Evolutionary conservation across 164 flowering plant genomes (phyloP).

Genomic region (Santalum album): DNA sequence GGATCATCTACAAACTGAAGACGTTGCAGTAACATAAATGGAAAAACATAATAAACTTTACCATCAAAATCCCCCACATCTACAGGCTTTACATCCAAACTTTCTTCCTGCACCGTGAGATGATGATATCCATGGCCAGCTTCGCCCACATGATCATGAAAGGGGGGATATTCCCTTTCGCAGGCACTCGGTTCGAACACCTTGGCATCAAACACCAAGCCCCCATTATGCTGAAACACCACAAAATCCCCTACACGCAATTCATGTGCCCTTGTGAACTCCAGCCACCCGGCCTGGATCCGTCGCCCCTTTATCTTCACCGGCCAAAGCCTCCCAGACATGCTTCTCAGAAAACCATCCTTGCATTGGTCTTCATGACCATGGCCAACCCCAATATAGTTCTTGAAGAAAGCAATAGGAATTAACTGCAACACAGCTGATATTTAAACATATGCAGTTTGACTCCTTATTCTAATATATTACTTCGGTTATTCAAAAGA

Average conservation of each 20-base stretch:
- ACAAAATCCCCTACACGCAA: conserved; percentile 15
- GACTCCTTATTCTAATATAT: too few species aligned
- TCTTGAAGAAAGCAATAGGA: conserved; percentile 4
- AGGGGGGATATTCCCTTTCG: conserved; percentile 7
- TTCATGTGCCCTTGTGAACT: conserved; percentile 11
- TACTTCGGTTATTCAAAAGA: too few species aligned
- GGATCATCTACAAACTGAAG: too few species aligned
- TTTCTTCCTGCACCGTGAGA: too few species aligned
- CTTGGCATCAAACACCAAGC: conserved; percentile 10
- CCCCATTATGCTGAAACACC: conserved; percentile 15
- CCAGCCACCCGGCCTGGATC: conserved; percentile 12
- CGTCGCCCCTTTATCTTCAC: conserved; percentile 9
- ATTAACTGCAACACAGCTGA: too few species aligned
- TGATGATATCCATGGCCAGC: too few species aligned
- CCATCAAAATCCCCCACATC: too few species aligned
- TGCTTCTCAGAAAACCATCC: conserved; percentile 4
- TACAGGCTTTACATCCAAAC: too few species aligned
- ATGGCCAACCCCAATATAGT: background rate
- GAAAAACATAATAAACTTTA: too few species aligned
- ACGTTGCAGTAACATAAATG: too few species aligned
- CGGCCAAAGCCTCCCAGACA: background rate
- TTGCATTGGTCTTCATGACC: background rate
- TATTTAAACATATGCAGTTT: too few species aligned
- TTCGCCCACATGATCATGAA: too few species aligned
- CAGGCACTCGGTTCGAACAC: conserved; percentile 14